phyloP scores from a whole-genome alignment of 805 yeast species.

The Grigorovia yakushimaensis region DNA sequence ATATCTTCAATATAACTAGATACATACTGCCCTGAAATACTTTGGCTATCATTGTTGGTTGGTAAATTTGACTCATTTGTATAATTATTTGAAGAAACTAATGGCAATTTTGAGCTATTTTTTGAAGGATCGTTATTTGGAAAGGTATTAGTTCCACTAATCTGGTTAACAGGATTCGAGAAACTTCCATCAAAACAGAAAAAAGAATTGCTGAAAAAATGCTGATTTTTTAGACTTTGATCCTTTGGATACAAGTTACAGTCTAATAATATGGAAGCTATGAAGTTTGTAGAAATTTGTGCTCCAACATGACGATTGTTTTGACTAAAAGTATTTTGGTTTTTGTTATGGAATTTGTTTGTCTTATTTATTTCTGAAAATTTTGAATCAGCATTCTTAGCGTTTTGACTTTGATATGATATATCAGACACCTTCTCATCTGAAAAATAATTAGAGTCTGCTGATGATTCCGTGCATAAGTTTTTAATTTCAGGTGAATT shows the following conservation, averaged over 20 bases:
- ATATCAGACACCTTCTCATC: not conserved
- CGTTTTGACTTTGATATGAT: not conserved
- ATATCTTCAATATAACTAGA: too few relatives aligned
- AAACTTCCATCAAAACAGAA: not conserved
- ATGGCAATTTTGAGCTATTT: too few relatives aligned
- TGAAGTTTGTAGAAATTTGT: not conserved
- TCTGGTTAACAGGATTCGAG: too few relatives aligned
- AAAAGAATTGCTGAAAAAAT: not conserved
- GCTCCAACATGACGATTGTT: not conserved
- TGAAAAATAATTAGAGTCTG: not conserved
- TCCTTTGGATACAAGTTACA: too few relatives aligned
- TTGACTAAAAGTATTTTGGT: not conserved
- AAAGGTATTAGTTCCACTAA: too few relatives aligned
- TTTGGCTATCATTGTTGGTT: too few relatives aligned
- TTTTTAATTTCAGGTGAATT: not conserved
- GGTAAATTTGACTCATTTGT: too few relatives aligned
- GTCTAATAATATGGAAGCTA: not conserved
- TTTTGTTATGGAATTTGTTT: not conserved
- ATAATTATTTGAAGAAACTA: too few relatives aligned
- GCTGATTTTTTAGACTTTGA: not conserved
- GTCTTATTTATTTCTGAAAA: too few relatives aligned
- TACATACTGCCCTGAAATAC: too few relatives aligned
- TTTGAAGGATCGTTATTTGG: too few relatives aligned
- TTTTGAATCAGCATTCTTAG: not conserved
- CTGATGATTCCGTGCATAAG: not conserved